phyloP scores from a whole-genome alignment of 306 rosid genomes.

The Casuarina cunninghamiana region DNA sequence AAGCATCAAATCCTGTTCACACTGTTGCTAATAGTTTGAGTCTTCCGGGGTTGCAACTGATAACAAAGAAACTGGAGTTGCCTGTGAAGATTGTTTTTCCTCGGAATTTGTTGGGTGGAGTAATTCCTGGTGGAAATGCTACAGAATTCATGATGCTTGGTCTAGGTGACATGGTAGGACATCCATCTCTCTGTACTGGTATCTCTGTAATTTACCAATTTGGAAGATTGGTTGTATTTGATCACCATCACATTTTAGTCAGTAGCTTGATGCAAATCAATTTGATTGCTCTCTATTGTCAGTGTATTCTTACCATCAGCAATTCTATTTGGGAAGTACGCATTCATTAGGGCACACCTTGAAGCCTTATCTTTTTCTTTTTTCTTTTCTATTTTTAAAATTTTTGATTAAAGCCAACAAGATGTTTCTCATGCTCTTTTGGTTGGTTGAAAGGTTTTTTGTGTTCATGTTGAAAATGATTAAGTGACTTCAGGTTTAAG shows the following conservation, averaged over 20 bases:
- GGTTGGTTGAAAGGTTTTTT: background rate
- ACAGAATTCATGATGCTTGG: slow-evolving; percentile 98
- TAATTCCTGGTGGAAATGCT: slow-evolving; percentile 68
- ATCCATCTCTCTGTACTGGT: slow-evolving; percentile 21
- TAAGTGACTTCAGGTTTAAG: slow-evolving; percentile 8
- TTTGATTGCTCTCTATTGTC: slow-evolving; percentile 8
- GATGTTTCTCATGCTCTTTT: background rate
- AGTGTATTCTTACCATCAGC: background rate
- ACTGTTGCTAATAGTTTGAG: slow-evolving; percentile 93
- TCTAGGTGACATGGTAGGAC: slow-evolving; percentile 91
- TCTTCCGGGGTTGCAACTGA: slow-evolving; percentile 92
- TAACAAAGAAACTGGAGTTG: slow-evolving; percentile 92
- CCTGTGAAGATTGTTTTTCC: slow-evolving; percentile 99
- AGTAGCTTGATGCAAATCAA: slow-evolving; percentile 15
- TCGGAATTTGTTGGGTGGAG: slow-evolving; percentile 82
- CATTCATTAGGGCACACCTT: background rate
- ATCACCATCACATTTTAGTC: slow-evolving; percentile 11
- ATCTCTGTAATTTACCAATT: background rate
- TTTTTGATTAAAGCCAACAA: background rate
- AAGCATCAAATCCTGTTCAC: slow-evolving; percentile 94
- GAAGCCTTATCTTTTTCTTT: background rate
- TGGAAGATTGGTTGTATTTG: slow-evolving; percentile 13
- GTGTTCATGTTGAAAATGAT: background rate
- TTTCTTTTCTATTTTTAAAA: background rate
- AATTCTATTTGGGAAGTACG: background rate